phyloP scores from a whole-genome alignment of 1,284 basidiomycete genomes.

The Bondarzewia mesenterica region DNA sequence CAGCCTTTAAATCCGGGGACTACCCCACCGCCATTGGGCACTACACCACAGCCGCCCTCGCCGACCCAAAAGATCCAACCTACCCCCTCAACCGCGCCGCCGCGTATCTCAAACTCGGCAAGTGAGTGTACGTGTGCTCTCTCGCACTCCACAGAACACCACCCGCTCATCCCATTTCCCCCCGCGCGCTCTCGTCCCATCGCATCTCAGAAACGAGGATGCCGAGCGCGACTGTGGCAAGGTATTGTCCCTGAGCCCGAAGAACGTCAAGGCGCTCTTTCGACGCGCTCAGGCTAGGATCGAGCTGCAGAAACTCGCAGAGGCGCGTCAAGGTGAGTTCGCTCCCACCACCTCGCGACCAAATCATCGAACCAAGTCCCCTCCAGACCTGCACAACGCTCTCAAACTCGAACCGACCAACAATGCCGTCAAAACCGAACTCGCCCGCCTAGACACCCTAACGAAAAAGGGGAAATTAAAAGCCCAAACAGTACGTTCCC shows the following conservation, averaged over 20 bases:
- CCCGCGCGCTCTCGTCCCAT: slow-evolving; percentile 6
- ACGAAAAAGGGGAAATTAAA: slow-evolving; percentile 26
- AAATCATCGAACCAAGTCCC: too few species aligned
- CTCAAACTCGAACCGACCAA: slow-evolving; percentile 52
- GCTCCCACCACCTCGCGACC: not conserved
- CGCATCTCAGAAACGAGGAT: slow-evolving; percentile 49
- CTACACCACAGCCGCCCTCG: slow-evolving; percentile 66
- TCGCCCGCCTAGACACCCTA: slow-evolving; percentile 35
- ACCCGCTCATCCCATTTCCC: not conserved
- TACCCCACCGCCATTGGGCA: slow-evolving; percentile 51
- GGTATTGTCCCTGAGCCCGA: slow-evolving; percentile 37
- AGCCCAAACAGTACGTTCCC: slow-evolving; percentile 19
- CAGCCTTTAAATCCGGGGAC: slow-evolving; percentile 46
- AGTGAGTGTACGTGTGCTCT: slow-evolving; percentile 45
- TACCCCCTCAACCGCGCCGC: slow-evolving; percentile 74
- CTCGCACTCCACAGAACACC: too few species aligned
- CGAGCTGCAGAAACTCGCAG: slow-evolving; percentile 38
- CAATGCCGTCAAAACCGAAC: slow-evolving; percentile 45
- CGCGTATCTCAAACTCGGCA: slow-evolving; percentile 79
- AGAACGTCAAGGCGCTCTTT: slow-evolving; percentile 69
- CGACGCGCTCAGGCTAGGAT: slow-evolving; percentile 61
- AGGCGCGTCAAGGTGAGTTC: slow-evolving; percentile 49
- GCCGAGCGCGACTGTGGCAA: slow-evolving; percentile 66
- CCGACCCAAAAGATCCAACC: slow-evolving; percentile 55
- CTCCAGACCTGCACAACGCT: slow-evolving; percentile 53